Evolutionary conservation across 129 eudicot species (phyloP).

Genomic region (Heracleum sosnowskyi): DNA sequence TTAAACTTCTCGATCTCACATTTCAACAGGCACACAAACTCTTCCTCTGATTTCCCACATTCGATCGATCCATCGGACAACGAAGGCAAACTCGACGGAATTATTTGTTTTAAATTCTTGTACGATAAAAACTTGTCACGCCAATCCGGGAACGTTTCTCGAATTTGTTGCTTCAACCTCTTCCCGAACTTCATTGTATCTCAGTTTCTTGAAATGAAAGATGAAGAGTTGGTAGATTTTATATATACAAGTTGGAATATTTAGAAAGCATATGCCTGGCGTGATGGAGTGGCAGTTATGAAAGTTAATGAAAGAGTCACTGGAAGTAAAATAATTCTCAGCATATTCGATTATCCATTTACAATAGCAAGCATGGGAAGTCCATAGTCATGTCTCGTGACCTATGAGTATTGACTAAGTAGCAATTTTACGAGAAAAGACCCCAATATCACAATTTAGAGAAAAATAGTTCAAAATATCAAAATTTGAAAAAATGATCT

Average conservation of each 20-base stretch:
- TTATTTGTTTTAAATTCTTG: conserved; percentile 71
- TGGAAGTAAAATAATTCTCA: conserved; percentile 34
- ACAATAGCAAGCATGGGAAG: no score
- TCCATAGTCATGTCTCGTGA: neutral
- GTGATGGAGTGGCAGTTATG: conserved; percentile 63
- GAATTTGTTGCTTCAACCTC: conserved; percentile 69
- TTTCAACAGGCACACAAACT: conserved; percentile 66
- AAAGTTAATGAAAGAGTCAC: conserved; percentile 32
- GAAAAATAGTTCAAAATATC: no score
- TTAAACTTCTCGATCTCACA: conserved; percentile 84
- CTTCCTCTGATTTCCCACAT: conserved; percentile 44
- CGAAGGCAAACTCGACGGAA: conserved; percentile 34
- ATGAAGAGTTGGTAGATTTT: neutral
- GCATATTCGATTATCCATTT: conserved; percentile 76
- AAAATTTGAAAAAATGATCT: no score
- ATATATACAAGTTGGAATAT: conserved; percentile 48
- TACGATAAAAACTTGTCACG: conserved; percentile 65
- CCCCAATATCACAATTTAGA: no score
- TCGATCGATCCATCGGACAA: conserved; percentile 27
- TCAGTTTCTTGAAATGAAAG: no score
- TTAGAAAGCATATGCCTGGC: conserved; percentile 88
- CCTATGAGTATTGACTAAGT: neutral
- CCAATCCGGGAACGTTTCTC: conserved; percentile 81
- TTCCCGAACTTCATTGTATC: conserved; percentile 69
- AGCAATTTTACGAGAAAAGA: no score